Conservation (phyloP, 148 eudicot species). For the Nepenthes mirabilis region DNA sequence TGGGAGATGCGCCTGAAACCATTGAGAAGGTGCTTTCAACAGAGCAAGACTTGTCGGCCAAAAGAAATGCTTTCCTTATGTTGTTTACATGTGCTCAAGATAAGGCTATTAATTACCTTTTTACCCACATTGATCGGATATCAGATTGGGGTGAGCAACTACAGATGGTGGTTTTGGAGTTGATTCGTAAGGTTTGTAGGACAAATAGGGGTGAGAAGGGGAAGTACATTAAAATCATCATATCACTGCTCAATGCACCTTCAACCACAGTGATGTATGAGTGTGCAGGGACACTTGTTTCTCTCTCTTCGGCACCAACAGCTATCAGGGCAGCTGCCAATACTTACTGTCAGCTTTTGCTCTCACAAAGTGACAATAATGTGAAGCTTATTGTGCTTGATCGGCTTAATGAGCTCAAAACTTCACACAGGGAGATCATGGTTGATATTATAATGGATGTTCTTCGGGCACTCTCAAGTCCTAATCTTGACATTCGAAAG, state of each 20-base stretch:
- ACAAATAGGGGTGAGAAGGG: conserved; percentile 83
- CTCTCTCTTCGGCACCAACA: conserved; percentile 85
- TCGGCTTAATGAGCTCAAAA: conserved; percentile 68
- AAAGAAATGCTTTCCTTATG: conserved; percentile 90
- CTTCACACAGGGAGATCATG: conserved; percentile 75
- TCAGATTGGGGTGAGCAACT: conserved; percentile 77
- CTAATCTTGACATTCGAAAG: conserved; percentile 78
- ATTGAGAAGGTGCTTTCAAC: conserved; percentile 62
- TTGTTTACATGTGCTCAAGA: conserved; percentile 82
- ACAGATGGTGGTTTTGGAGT: conserved; percentile 91
- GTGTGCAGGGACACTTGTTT: conserved; percentile 88
- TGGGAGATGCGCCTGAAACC: conserved; percentile 59
- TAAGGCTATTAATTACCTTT: conserved; percentile 67
- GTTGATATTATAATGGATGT: conserved; percentile 93
- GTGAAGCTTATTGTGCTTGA: conserved; percentile 94
- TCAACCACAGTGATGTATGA: conserved; percentile 82
- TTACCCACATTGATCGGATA: conserved; percentile 58
- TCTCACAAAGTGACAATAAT: conserved; percentile 91
- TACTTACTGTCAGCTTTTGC: conserved; percentile 82
- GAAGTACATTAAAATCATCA: conserved; percentile 75
- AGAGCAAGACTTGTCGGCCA: conserved; percentile 75
- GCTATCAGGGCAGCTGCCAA: conserved; percentile 92
- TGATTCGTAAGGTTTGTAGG: conserved; percentile 79
- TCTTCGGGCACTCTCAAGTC: conserved; percentile 89
- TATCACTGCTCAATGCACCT: conserved; percentile 75